Base-by-base conservation (phyloP, 2,329 filamentous ascomycete species). In the Pezicula rhizophila region DNA sequence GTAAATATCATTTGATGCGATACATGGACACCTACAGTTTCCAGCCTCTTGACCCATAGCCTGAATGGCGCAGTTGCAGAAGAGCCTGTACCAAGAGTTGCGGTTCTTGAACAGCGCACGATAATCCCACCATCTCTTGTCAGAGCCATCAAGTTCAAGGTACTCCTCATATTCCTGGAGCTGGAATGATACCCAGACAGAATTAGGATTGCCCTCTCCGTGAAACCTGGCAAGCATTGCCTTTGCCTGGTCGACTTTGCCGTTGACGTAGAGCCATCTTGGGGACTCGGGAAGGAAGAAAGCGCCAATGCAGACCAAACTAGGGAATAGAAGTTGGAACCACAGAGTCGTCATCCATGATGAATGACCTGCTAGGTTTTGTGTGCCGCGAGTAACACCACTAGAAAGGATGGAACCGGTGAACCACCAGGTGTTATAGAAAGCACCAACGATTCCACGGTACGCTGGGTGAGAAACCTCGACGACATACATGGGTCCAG, bases 261-360 rank as follows among this genome's bases (percentile, higher is more conserved):
- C 71, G 48, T 79, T 74, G 48, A 74, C 73, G 48, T 80, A 78
- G 18, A 83, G 68, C 79, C 79, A 84, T 49, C 81, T 66, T 2
- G 82, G 82, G 2, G 77, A 81, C 57, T 85, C 81, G 0, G 82
- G 81, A 1, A 84, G 66, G 54, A 81, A 72, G 48, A 72, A 79
- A 4, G 74, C 68, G 18, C 70, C 68, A 11, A 72, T 20, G 8
- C 73, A 65, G 39, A 80, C 73, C 23, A 79, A 55, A 1, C 63
- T 63, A 3, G 70, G 64, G 40, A 70, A 72, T 46, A 74, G 62
- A 42, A 72, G 56, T 52, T 75, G 73, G 4, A 73, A 57, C 67
- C 74, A 75, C 26, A 79, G 65, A 2, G 78, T 76, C 14, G 80
- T 69, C 38, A 72, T 68, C 78, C 79, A 82, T 5, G 69, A 69